Evolutionary conservation across 768 basidiomycete genomes (phyloP), one percentile per base, ranked within the genome.

Genomic region (Trametes punicea): DNA sequence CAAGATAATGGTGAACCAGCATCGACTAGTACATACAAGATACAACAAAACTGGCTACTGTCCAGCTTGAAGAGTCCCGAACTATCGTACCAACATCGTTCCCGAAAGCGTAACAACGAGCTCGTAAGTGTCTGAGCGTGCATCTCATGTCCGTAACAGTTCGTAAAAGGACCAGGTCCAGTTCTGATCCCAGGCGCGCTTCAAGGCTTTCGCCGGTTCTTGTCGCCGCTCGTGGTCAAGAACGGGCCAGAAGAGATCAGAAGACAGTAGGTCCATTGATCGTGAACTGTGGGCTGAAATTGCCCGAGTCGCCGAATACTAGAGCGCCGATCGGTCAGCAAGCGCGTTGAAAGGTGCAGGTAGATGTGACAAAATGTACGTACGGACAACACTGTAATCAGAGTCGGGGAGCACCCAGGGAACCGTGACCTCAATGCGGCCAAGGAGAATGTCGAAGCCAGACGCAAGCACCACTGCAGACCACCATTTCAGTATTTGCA

Each of bases 271-370:
- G 42, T 5, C 55, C 49, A 8, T 53, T 47, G 57, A 77, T 70
- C 21, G 64, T 67, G 67, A 77, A 78, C 26, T 56, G 51, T 1
- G 70, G 68, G 59, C 76, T 77, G 51, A 64, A 64, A 62, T 79
- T 73, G 29, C 76, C 77, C 33, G 78, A 79, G 61, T 78, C 76
- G 20, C 78, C 77, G 51, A 77, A 77, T 39, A 79, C 78, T 78
- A 42, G 10, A 0, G 15, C 27, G 40, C 41, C 4, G n/a, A 10
- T n/a, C 20, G 2, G 27, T 31, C 25, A 39, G 27, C 16, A 2
- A 29, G 6, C 31, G 2, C 0, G 25, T 11, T 25, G 36, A 48
- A n/a, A 40, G 4, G 2, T 31, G 1, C 30, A 18, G 9, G 40
- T 10, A 16, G 30, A 21, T 6, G 2, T 36, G 20, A 7, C 13